phyloP scores from a whole-genome alignment of 352 stramenopile genomes.

The Elongisporangium undulatum region DNA sequence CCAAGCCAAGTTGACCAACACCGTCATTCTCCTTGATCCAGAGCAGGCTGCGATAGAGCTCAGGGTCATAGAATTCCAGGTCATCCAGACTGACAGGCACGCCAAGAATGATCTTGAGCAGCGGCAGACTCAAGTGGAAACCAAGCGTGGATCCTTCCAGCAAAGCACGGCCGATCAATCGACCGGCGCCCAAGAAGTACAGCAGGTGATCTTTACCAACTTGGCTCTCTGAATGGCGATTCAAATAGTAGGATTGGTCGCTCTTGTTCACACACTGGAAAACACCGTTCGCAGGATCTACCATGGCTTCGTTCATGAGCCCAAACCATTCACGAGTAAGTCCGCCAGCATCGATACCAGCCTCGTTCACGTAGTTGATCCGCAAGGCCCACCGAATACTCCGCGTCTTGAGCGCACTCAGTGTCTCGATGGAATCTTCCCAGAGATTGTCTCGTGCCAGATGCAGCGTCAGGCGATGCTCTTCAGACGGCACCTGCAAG shows the following conservation, averaged over 20 bases:
- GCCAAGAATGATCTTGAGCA: constrained; percentile 1
- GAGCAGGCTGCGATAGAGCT: neutral
- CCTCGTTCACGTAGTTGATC: constrained; percentile 59
- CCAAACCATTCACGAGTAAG: constrained; percentile 71
- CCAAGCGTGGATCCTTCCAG: neutral
- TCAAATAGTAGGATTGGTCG: constrained; percentile 28
- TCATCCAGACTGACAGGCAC: neutral
- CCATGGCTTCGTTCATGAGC: constrained; percentile 31
- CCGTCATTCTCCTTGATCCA: neutral
- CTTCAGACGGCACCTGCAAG: neutral
- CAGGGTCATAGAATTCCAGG: neutral
- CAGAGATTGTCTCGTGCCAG: constrained; percentile 24
- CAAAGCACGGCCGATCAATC: constrained; percentile 25
- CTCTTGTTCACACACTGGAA: constrained; percentile 26
- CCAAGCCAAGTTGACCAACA: neutral
- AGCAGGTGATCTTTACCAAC: constrained; percentile 63
- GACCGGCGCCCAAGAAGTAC: constrained; percentile 55
- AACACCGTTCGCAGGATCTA: constrained; percentile 15
- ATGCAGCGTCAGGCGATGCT: constrained; percentile 7
- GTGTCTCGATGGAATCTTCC: constrained; percentile 55
- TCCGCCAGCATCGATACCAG: constrained; percentile 54
- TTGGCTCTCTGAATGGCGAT: constrained; percentile 35
- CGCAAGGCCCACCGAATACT: constrained; percentile 26
- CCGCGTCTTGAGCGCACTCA: constrained; percentile 16
- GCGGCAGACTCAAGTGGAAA: neutral